Base-by-base conservation (phyloP, 176 grass and related monocot genomes). In the Aegilops speltoides region DNA sequence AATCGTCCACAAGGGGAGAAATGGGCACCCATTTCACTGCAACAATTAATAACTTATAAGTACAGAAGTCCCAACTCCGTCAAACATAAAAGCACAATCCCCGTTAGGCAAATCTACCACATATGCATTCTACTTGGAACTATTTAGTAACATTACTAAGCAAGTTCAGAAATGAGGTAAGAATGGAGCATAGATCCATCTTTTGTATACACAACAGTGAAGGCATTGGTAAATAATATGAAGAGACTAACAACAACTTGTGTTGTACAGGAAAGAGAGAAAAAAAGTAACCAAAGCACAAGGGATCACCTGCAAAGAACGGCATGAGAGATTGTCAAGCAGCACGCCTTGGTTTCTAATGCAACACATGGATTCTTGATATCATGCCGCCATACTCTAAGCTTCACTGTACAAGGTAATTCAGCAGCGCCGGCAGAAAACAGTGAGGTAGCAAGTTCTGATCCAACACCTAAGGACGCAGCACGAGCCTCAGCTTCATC, bases 1-100 rank as follows among this genome's bases (percentile, higher is more conserved):
- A 91, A 99, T 65, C 97, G 94, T 22, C 97, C 97, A 79, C 97
- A 97, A 11, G 97, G 97, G 72, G 97, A 99, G 88, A 99, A 96
- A 88, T 97, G 97, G 78, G 97, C 92, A 81, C 97, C 97, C 97
- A 99, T 99, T 92, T 99, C 97, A 93, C 97, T 99, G 94, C 24
- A 91, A 86, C 64, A 34, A 79, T 66, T 57, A 82, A 76, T 67
- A 82, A 67, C 19, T 87, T 85, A 2, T 79, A 92, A 87, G 64
- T 82, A 82, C 52, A 76, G 46, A 87, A 41, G 17, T 38, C 29
- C 22, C 75, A 84, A 89, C 34, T 83, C 24, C 38, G 29, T 75
- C 37, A 79, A 90, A 83, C 45, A 64, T 56, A 75, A 52, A 67
- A 87, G 19, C 76, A 61, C 8, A 20, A 45, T 57, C 56, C n/a